These are phyloP conservation scores for Fusarium pseudonygamai DNA, from an alignment of 2,329 filamentous ascomycete genomes.

Conservation along the genomic window DNA sequence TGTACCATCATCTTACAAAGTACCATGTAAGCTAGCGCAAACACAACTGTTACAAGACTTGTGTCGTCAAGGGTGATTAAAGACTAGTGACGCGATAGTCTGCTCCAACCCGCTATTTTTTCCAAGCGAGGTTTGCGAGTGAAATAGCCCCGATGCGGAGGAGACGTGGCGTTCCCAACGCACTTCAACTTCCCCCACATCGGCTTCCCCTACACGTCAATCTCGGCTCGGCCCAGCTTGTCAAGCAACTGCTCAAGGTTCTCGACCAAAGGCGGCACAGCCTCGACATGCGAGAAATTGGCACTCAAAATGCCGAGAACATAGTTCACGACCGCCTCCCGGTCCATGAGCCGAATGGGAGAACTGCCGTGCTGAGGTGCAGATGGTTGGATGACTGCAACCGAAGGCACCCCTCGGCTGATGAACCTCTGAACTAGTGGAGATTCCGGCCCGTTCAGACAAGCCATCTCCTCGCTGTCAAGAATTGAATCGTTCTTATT, in stretches of 20 bases:
- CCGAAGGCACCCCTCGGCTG: neutral
- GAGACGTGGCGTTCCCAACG: neutral
- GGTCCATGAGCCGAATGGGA: neutral
- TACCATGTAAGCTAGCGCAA: neutral
- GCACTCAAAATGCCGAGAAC: neutral
- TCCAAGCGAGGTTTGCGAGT: neutral
- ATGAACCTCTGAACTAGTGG: neutral
- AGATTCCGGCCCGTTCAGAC: neutral
- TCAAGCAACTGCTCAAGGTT: neutral
- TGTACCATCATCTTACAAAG: neutral
- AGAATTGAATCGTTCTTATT: neutral
- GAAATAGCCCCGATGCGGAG: neutral
- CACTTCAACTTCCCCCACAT: neutral
- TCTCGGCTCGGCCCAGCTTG: neutral
- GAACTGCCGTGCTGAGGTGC: neutral
- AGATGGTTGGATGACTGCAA: neutral
- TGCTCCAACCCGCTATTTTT: neutral
- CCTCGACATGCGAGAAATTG: neutral
- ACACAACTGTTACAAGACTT: too few species aligned
- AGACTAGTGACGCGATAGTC: too few species aligned
- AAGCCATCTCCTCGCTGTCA: neutral
- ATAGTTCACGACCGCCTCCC: neutral
- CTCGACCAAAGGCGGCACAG: neutral
- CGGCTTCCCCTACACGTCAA: neutral
- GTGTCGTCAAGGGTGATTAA: rapidly evolving